Evolutionary conservation across 78 protist species (phyloP).

Genomic region (Cavenderia fasciculata): DNA sequence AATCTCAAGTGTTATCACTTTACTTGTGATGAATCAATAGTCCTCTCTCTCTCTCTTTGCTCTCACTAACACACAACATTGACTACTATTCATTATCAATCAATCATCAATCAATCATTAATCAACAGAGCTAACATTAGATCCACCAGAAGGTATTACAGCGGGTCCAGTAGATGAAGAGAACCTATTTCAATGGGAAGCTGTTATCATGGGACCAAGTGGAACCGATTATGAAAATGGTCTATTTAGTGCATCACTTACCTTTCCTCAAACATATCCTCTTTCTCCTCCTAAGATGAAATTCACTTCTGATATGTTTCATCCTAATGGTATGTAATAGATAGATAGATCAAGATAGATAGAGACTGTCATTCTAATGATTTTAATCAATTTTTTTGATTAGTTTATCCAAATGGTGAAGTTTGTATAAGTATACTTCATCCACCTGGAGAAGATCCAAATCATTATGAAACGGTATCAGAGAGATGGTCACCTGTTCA

Average conservation of each 20-base stretch:
- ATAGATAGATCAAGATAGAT: background rate
- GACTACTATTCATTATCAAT: background rate
- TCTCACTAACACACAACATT: too few relatives aligned
- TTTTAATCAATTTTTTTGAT: background rate
- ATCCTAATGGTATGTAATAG: slow-evolving; percentile 84
- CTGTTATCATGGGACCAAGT: slow-evolving; percentile 89
- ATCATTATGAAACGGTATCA: slow-evolving; percentile 85
- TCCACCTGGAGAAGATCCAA: slow-evolving; percentile 92
- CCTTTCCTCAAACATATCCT: slow-evolving; percentile 93
- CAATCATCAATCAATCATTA: background rate
- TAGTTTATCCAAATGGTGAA: slow-evolving; percentile 90
- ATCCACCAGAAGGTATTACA: slow-evolving; percentile 89
- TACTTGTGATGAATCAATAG: background rate
- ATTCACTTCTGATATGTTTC: slow-evolving; percentile 83
- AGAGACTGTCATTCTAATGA: background rate
- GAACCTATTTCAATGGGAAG: slow-evolving; percentile 92
- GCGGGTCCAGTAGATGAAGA: slow-evolving; percentile 92
- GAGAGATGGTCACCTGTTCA: slow-evolving; percentile 97
- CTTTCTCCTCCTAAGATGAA: slow-evolving; percentile 92
- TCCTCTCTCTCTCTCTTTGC: background rate
- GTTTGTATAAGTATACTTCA: slow-evolving; percentile 97
- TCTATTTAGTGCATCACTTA: slow-evolving; percentile 82
- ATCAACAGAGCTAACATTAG: slow-evolving; percentile 73
- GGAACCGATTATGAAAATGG: slow-evolving; percentile 93
- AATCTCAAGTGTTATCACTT: background rate